Evolutionary conservation across 768 basidiomycete species (phyloP), one percentile per base, ranked within the genome.

Genomic region (Suillus cothurnatus): DNA sequence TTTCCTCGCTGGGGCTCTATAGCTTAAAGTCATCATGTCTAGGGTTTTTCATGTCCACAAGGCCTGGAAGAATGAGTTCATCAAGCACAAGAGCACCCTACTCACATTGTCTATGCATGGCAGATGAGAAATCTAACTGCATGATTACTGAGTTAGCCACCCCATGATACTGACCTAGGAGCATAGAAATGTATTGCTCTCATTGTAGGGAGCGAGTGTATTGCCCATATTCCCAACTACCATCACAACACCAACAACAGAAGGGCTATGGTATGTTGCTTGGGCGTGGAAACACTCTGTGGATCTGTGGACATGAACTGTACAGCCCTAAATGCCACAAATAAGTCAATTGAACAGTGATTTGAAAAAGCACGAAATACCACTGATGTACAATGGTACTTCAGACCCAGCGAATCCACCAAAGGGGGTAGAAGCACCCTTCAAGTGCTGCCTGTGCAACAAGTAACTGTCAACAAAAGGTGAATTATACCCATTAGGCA

Each of bases 221-320:
- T 94, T 91, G 41, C 97, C 97, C 19, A 99, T 95, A 71, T 94
- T 99, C 9, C 97, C 97, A 49, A 98, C 95, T 1, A 92, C 97
- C 86, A 99, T 93, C 77, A 99, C 84, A 12, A 99, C 82, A 11
- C 97, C 97, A 12, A 94, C 90, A 17, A 95, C 87, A 6, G 94
- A 90, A 0, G 97, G 95, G 49, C 90, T 96, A 71, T 93, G 95
- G 78, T 91, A 99, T 0, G 97, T 98, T 1, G 95, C 94, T 53
- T 93, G 85, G 9, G 94, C 88, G 71, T 99, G 96, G 8, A 80
- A 79, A 32, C 97, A 89, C 66, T 97, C 97, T 0, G 97, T 99
- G 77, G 95, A 99, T 2, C 97, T 97, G 71, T 99, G 97, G 11
- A 99, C 81, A 67, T 99, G 93, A 3, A 99, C 84, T 12, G 88